Conservation (phyloP, 164 flowering plant genomes). For the Platanus orientalis region DNA sequence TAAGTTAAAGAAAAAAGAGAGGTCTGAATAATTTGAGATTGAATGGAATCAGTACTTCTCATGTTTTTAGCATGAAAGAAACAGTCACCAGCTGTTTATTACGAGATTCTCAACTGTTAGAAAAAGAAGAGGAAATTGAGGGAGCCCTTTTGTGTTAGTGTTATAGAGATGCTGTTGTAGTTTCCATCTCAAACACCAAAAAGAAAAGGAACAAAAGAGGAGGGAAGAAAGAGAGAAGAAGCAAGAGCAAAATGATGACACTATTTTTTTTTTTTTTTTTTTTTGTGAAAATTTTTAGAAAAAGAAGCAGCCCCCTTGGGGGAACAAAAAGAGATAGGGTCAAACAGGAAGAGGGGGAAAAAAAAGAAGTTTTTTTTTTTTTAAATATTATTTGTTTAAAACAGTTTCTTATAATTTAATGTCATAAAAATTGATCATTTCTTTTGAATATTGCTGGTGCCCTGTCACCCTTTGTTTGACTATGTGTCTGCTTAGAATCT, state of each 20-base stretch:
- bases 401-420: too few relatives aligned
- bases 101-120: slow-evolving; percentile 32
- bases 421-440: slow-evolving; percentile 6
- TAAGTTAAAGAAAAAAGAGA: background rate
- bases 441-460: slow-evolving; percentile 17
- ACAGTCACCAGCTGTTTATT: slow-evolving; percentile 34
- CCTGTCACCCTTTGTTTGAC: slow-evolving; percentile 27
- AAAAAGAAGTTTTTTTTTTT: too few relatives aligned
- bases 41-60: slow-evolving; percentile 23
- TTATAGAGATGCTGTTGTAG: slow-evolving; percentile 19
- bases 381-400: too few relatives aligned
- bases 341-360: slow-evolving; percentile 10
- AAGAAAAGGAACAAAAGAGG: slow-evolving; percentile 11
- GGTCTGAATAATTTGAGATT: slow-evolving; percentile 21
- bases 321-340: slow-evolving; percentile 14
- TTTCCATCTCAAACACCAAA: slow-evolving; percentile 4
- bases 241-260: slow-evolving; percentile 6
- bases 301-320: slow-evolving; percentile 8
- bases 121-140: background rate
- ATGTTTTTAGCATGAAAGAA: slow-evolving; percentile 35
- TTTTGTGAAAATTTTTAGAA: slow-evolving; percentile 6
- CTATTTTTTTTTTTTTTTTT: slow-evolving; percentile 15
- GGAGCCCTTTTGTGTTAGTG: slow-evolving; percentile 1
- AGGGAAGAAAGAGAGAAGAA: background rate
- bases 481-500: slow-evolving; percentile 26